Evolutionary conservation across 2,329 filamentous ascomycete species (phyloP), one percentile per base, ranked within the genome.

Genomic region (Zymoseptoria brevis): DNA sequence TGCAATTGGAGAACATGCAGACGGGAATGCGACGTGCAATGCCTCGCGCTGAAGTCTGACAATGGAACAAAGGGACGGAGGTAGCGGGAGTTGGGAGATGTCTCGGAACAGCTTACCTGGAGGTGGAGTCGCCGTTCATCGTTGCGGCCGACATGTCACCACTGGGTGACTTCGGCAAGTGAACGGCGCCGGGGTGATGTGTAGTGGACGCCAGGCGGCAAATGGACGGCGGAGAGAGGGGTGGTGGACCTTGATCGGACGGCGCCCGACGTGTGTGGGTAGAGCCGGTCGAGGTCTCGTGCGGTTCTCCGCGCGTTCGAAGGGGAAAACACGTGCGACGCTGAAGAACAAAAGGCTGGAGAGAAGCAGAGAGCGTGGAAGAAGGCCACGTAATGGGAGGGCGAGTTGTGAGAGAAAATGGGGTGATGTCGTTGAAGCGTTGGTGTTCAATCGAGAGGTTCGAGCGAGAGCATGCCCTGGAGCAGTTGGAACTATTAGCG

Each of bases 91-190:
- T 19, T 51, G 19, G 50, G 19, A 19, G 4, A 5, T 51, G 50
- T 21, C 35, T 45, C 35, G 35, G 35, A n/a, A 16, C 35, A n/a
- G 51, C 51, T 53, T 29, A 53, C 51, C 51, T 53, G 51, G 51
- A 24, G 51, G 79, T 77, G 51, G 60, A 24, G 53, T 56, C 64
- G 61, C 68, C 67, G 64, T 70, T 71, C 62, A 67, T 65, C 53
- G 64, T 64, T 54, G 66, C 63, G 54, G 67, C 66, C 60, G 69
- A 70, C 65, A 70, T 69, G 62, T 59, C 63, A 49, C 35, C 53
- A 54, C 56, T 29, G 7, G 26, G 26, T 29, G 26, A 29, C 26
- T 45, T 48, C 53, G 19, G 52, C 45, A 41, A 54, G 55, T 53
- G 57, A 56, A 60, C 57, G 59, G 63, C 64, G 58, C 55, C 54